A percentile compares a stretch with the other conserved stretches of the same genome.
Evolutionary conservation across 345 rosid genomes (phyloP).

Genomic region (Gossypium thurberi): DNA sequence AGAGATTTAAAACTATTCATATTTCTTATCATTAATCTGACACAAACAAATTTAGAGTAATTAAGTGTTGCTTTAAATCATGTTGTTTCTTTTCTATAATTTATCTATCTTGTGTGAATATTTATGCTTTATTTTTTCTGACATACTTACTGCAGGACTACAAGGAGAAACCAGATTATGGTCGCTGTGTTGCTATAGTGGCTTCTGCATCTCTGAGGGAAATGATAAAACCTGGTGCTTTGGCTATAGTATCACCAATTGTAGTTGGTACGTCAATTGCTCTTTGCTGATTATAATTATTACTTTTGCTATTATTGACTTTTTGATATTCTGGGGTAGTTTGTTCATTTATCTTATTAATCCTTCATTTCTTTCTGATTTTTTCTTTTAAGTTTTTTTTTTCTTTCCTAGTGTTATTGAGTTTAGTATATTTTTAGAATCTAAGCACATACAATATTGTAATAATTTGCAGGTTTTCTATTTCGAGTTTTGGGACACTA

Average conservation of each 20-base stretch:
- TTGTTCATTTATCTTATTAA: neutral
- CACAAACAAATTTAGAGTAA: neutral
- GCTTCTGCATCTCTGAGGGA: constrained; percentile 93
- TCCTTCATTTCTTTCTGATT: neutral
- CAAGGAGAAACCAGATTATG: constrained; percentile 96
- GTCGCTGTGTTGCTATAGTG: constrained; percentile 96
- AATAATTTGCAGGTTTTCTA: constrained; percentile 50
- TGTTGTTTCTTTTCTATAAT: neutral
- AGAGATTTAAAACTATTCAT: neutral
- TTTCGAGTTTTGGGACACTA: constrained; percentile 81
- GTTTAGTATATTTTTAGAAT: neutral
- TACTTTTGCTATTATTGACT: neutral
- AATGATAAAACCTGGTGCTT: constrained; percentile 96
- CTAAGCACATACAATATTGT: neutral
- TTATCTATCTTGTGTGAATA: neutral
- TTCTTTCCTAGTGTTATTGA: neutral
- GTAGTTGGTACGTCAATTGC: constrained; percentile 50
- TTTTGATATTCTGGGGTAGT: neutral
- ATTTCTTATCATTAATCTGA: neutral
- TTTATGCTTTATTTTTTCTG: neutral
- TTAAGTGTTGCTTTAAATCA: neutral
- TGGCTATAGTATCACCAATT: constrained; percentile 87
- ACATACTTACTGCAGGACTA: constrained; percentile 46
- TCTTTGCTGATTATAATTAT: neutral
- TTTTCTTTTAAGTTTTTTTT: neutral